Evolutionary conservation across 1,284 basidiomycete species (phyloP), one percentile per base, ranked within the genome.

Genomic region (Rhodotorula sp.): DNA sequence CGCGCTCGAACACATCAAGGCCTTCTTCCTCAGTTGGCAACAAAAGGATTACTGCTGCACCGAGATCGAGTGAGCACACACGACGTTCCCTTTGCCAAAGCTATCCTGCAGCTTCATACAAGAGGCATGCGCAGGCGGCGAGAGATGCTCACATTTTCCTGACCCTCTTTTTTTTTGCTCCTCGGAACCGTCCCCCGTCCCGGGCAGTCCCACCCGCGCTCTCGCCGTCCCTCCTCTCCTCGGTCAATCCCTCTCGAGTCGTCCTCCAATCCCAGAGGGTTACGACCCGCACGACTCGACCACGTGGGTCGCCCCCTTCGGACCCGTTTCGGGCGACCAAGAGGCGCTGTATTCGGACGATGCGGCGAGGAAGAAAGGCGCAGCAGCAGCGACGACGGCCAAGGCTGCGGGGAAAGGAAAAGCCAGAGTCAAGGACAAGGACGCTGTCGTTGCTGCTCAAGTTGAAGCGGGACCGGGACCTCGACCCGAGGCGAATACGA

Each of bases 281-380:
- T 63, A 47, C 62, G 43, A 55, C 54, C 54, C 62, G 1, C 28
- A 23, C 19, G 54, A 55, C 54, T 34, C 43, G 15, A 31, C 52
- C 6, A 63, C 62, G 0, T 63, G 62, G 62, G 49, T 63, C 28
- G 34, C 62, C 4, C 26, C 62, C 28, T 63, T 63, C 50, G 18
- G 26, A 14, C 62, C 52, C 2, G n/a, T 26, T 12, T 45, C 38
- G 18, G 43, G 21, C 0, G n/a, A 47, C 5, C 58, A 47, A 47
- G 43, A 45, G 3, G n/a, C 19, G n/a, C 58, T 45, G 15, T 60
- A 47, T 43, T 15, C 18, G 12, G 58, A 28, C 16, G 54, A 28
- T 15, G 23, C n/a, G 38, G 8, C 12, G 28, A 28, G 54, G 26
- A 16, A 28, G 34, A 34, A 34, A 34, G 34, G 1, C 6, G 8